Evolutionary conservation across 1,284 basidiomycete species (phyloP).

Genomic region (Trichosporon ovoides): DNA sequence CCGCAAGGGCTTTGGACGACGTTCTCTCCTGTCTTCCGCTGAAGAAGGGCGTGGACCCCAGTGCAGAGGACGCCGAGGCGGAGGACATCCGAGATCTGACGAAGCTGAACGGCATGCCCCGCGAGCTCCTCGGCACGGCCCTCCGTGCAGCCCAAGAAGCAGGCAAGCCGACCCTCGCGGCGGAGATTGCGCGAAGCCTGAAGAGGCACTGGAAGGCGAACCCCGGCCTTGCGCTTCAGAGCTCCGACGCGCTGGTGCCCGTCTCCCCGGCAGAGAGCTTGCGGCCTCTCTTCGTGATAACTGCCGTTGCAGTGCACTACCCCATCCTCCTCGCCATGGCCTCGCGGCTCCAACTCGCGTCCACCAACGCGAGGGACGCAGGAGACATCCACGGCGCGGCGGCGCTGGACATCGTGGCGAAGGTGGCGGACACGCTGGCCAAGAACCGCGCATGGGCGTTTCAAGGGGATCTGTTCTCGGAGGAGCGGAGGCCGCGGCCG

Average conservation of each 20-base stretch:
- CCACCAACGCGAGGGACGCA: background rate
- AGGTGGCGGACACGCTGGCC: conserved; percentile 5
- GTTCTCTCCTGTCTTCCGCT: conserved; percentile 16
- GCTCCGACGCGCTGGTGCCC: conserved; percentile 28
- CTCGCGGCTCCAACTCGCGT: background rate
- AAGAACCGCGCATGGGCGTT: conserved; percentile 16
- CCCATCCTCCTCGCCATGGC: conserved; percentile 11
- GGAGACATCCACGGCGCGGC: background rate
- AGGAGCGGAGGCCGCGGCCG: background rate
- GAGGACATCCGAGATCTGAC: background rate
- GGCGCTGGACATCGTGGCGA: background rate
- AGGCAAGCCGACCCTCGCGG: conserved; percentile 14
- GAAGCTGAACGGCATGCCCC: conserved; percentile 14
- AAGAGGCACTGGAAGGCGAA: conserved; percentile 30
- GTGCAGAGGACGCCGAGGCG: background rate
- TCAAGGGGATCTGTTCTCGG: conserved; percentile 2
- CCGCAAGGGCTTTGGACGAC: conserved; percentile 6
- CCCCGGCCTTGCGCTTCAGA: conserved; percentile 25
- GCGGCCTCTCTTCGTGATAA: conserved; percentile 11
- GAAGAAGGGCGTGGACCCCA: background rate
- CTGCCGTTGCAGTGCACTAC: conserved; percentile 9
- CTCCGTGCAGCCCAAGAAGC: conserved; percentile 24
- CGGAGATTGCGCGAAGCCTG: conserved; percentile 24
- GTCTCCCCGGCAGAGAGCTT: conserved; percentile 18
- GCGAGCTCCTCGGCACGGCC: conserved; percentile 36